Evolutionary conservation across 768 basidiomycete species (phyloP).

Genomic region (Boletus reticuloceps): DNA sequence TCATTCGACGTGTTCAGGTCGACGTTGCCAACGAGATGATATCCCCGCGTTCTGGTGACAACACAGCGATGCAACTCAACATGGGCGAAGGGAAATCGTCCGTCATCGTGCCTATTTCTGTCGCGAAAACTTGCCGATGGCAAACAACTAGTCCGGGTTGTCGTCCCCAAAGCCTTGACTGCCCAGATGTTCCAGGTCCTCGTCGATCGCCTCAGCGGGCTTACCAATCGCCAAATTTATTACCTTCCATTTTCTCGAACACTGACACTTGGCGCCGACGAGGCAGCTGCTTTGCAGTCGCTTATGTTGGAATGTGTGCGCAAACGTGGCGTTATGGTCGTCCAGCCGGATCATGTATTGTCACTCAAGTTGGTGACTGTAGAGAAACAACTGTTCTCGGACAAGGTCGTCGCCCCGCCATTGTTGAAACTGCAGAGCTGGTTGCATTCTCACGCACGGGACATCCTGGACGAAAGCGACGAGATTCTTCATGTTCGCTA

Average conservation of each 20-base stretch:
- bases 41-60: conserved; percentile 30
- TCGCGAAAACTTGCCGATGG: conserved; percentile 42
- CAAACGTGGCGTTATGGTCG: conserved; percentile 39
- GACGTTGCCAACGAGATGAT: conserved; percentile 45
- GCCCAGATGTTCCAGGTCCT: conserved; percentile 48
- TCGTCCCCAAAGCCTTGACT: conserved; percentile 41
- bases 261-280: conserved; percentile 12
- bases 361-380: conserved; percentile 34
- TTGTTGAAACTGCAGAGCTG: conserved; percentile 25
- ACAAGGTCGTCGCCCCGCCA: neutral
- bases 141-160: conserved; percentile 16
- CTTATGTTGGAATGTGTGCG: conserved; percentile 37
- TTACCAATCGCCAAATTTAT: conserved; percentile 44
- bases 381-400: conserved; percentile 27
- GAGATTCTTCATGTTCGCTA: conserved; percentile 29
- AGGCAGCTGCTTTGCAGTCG: conserved; percentile 21
- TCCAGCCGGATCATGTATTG: conserved; percentile 42
- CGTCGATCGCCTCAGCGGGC: conserved; percentile 38
- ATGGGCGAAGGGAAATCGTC: conserved; percentile 10
- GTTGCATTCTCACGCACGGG: conserved; percentile 16
- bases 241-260: conserved; percentile 47
- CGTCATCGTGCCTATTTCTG: conserved; percentile 44
- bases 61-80: conserved; percentile 46
- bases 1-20: conserved; percentile 16
- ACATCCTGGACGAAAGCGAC: conserved; percentile 26